Evolutionary conservation across 2,329 filamentous ascomycete genomes (phyloP).

Genomic region (Graphium sp.): DNA sequence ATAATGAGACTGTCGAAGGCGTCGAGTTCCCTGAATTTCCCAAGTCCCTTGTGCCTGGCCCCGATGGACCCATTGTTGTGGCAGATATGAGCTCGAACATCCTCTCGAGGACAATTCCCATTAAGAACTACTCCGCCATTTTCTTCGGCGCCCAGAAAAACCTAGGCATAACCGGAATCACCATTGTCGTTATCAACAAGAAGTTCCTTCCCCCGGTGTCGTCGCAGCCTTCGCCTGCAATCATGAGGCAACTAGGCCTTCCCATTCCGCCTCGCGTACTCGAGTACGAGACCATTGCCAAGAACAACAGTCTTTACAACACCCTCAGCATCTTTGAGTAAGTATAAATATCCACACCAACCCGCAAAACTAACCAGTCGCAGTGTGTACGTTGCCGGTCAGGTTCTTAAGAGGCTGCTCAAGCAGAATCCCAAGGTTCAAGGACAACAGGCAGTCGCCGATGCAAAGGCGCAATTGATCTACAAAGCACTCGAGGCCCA

Average conservation of each 20-base stretch:
- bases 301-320: conserved; percentile 94
- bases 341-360: conserved; percentile 11
- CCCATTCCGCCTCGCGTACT: conserved; percentile 66
- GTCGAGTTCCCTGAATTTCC: conserved; percentile 77
- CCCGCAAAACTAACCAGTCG: conserved; percentile 4
- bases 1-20: conserved; percentile 88
- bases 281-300: conserved; percentile 69
- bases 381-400: conserved; percentile 76
- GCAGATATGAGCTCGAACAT: conserved; percentile 95
- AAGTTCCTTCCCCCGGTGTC: conserved; percentile 53
- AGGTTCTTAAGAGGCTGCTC: conserved; percentile 67
- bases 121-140: conserved; percentile 65
- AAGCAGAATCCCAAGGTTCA: conserved; percentile 50
- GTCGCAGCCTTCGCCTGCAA: conserved; percentile 45
- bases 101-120: conserved; percentile 60
- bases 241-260: conserved; percentile 61
- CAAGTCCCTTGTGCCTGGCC: conserved; percentile 35
- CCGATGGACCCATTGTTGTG: conserved; percentile 58
- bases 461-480: conserved; percentile 59
- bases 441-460: conserved; percentile 58
- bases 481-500: conserved; percentile 64
- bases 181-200: conserved; percentile 74
- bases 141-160: conserved; percentile 97
- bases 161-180: conserved; percentile 70
- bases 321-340: conserved; percentile 83